Evolutionary conservation across 331 rosid species (phyloP).

Genomic region (Stylosanthes scabra): DNA sequence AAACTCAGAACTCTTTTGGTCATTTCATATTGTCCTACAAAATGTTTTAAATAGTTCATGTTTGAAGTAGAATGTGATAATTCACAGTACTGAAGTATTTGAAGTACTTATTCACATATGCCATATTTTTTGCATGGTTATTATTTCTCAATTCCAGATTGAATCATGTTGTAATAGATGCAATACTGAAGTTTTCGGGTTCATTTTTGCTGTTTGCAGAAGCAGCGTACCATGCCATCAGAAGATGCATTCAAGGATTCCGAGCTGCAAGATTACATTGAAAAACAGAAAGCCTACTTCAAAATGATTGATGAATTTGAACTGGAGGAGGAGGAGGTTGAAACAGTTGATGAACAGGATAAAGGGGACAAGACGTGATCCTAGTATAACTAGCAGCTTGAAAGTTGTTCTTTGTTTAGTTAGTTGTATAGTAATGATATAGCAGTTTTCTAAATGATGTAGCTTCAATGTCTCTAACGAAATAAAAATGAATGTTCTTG

Average conservation of each 20-base stretch:
- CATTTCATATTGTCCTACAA: not conserved
- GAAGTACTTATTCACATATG: not conserved
- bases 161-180: conserved; percentile 13
- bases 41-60: conserved; percentile 18
- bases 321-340: conserved; percentile 39
- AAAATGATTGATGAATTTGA: conserved; percentile 42
- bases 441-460: not conserved
- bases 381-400: conserved; percentile 24
- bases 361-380: conserved; percentile 12
- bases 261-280: conserved; percentile 33
- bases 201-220: conserved; percentile 40
- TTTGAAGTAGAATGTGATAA: conserved; percentile 12
- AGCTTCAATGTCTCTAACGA: conserved; percentile 20
- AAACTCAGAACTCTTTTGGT: conserved; percentile 1
- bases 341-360: conserved; percentile 29
- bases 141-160: conserved; percentile 2
- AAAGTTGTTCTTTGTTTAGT: conserved; percentile 7
- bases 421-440: conserved; percentile 39
- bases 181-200: conserved; percentile 25
- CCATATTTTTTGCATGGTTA: conserved; percentile 7
- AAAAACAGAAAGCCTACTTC: conserved; percentile 43
- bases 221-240: conserved; percentile 25
- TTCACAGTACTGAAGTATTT: not conserved
- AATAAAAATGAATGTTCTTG: conserved; percentile 19
- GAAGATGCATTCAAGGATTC: conserved; percentile 13